phyloP scores from a whole-genome alignment of 129 eudicot genomes.

The Flaveria bidentis region DNA sequence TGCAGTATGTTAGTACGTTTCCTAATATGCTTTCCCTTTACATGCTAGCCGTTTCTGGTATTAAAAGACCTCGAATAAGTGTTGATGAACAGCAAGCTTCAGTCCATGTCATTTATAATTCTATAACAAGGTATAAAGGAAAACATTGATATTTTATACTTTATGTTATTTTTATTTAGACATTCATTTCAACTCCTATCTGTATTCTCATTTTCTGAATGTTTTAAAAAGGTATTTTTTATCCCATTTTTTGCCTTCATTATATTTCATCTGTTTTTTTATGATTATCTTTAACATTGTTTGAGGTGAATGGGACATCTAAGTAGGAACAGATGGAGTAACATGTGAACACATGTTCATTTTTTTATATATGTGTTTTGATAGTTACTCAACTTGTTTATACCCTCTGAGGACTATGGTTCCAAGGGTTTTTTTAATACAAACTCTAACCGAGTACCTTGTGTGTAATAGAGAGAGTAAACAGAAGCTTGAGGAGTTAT shows the following conservation, averaged over 20 bases:
- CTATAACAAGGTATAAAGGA: slow-evolving; percentile 66
- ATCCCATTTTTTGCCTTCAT: neutral
- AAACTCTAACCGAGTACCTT: slow-evolving; percentile 18
- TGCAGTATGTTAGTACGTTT: slow-evolving; percentile 22
- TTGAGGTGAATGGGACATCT: slow-evolving; percentile 17
- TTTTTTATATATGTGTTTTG: slow-evolving; percentile 6
- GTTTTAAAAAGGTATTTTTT: neutral
- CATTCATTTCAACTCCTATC: slow-evolving; percentile 7
- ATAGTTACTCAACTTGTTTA: neutral
- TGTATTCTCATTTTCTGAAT: neutral
- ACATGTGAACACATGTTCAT: neutral
- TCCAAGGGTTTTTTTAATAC: slow-evolving; percentile 7
- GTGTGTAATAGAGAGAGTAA: slow-evolving; percentile 71
- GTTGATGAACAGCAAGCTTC: slow-evolving; percentile 81
- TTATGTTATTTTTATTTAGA: slow-evolving; percentile 4
- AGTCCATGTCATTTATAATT: slow-evolving; percentile 64
- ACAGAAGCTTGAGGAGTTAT: slow-evolving; percentile 78
- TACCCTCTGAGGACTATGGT: slow-evolving; percentile 11
- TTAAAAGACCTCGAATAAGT: slow-evolving; percentile 76
- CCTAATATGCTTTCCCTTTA: slow-evolving; percentile 45
- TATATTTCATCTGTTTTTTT: neutral
- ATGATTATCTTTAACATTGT: slow-evolving; percentile 6
- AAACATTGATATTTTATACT: slow-evolving; percentile 17
- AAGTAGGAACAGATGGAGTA: slow-evolving; percentile 23
- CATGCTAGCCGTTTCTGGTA: slow-evolving; percentile 60